These are phyloP conservation scores for Globisporangium solare DNA, from an alignment of 352 stramenopile species.

Conservation along the genomic window DNA sequence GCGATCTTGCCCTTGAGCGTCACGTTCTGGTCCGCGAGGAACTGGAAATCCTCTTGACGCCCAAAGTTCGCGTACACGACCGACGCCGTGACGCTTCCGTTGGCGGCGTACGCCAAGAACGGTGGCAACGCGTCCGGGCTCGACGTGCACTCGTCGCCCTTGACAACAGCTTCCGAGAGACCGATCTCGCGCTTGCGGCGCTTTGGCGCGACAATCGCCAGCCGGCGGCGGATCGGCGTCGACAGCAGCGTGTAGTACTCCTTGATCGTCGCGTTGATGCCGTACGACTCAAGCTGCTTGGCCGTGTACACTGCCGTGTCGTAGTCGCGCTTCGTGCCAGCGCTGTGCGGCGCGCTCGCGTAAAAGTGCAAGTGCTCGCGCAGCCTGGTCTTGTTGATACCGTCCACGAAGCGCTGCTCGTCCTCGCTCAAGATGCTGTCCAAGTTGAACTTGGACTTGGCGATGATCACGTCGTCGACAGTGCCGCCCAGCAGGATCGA, in stretches of 20 bases:
- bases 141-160: slow-evolving; percentile 61
- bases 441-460: no score
- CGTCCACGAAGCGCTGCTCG: no score
- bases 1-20: slow-evolving; percentile 78
- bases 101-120: slow-evolving; percentile 81
- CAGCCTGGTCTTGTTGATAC: slow-evolving; percentile 16
- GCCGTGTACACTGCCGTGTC: slow-evolving; percentile 56
- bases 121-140: slow-evolving; percentile 51
- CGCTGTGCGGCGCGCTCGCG: slow-evolving; percentile 39
- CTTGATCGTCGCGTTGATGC: slow-evolving; percentile 58
- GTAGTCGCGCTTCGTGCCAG: slow-evolving; percentile 48
- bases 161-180: slow-evolving; percentile 51
- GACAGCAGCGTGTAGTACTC: slow-evolving; percentile 74
- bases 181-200: slow-evolving; percentile 28
- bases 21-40: slow-evolving; percentile 59
- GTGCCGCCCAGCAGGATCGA: no score
- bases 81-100: slow-evolving; percentile 60
- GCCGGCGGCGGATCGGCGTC: slow-evolving; percentile 35
- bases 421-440: no score
- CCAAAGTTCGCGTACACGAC: slow-evolving; percentile 90
- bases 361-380: slow-evolving; percentile 41
- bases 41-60: slow-evolving; percentile 73
- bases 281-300: slow-evolving; percentile 47
- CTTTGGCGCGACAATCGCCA: slow-evolving; percentile 42
- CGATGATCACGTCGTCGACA: no score